phyloP scores from a whole-genome alignment of 208 protist species.

The Porcisia hertigi region DNA sequence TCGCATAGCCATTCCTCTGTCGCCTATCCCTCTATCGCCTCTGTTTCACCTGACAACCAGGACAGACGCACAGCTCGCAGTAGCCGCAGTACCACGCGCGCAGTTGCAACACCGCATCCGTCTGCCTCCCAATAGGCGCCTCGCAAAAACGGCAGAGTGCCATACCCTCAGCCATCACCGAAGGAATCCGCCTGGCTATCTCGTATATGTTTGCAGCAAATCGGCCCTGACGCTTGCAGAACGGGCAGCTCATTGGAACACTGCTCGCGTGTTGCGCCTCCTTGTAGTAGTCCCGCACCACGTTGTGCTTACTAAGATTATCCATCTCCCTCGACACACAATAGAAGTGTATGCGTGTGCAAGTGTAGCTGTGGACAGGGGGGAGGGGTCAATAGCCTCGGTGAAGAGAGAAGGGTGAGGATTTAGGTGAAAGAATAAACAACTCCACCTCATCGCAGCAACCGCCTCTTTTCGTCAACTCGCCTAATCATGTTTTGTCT shows the following conservation, averaged over 20 bases:
- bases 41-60: slow-evolving; percentile 25
- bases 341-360: background rate
- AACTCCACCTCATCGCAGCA: too few relatives aligned
- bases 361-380: background rate
- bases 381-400: background rate
- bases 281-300: slow-evolving; percentile 63
- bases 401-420: background rate
- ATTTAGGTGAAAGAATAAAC: too few relatives aligned
- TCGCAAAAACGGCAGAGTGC: slow-evolving; percentile 40
- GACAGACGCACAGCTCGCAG: slow-evolving; percentile 65
- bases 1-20: background rate
- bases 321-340: slow-evolving; percentile 9
- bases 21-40: background rate
- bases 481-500: too few relatives aligned
- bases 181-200: slow-evolving; percentile 54
- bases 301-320: slow-evolving; percentile 21
- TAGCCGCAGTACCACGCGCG: slow-evolving; percentile 58
- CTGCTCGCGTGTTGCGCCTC: slow-evolving; percentile 30
- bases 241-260: slow-evolving; percentile 51
- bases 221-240: slow-evolving; percentile 46
- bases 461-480: too few relatives aligned
- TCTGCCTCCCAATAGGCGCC: slow-evolving; percentile 7
- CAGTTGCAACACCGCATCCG: slow-evolving; percentile 15
- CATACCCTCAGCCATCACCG: slow-evolving; percentile 31
- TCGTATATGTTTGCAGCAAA: slow-evolving; percentile 64